Percentiles rank a stretch among this genome's conserved stretches.
phyloP scores from a whole-genome alignment of 768 basidiomycete genomes.

The Calvatia gigantea region DNA sequence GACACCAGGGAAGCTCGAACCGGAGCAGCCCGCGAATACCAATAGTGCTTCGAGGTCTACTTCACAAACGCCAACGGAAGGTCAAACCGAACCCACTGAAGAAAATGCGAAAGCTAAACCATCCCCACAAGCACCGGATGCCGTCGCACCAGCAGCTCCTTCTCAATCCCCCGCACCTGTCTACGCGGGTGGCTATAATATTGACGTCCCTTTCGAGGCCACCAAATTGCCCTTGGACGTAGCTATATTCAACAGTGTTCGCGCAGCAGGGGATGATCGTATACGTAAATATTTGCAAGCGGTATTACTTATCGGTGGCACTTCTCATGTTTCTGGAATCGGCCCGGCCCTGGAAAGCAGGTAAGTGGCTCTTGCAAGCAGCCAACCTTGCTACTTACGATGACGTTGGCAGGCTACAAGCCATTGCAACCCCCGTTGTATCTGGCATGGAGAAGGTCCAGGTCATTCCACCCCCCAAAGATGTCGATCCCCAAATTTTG shows the following conservation, averaged over 20 bases:
- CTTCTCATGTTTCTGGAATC: conserved; percentile 77
- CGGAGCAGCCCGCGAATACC: not conserved
- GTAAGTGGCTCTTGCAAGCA: conserved; percentile 32
- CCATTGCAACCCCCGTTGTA: conserved; percentile 79
- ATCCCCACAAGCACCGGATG: conserved; percentile 12
- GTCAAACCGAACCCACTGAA: conserved; percentile 2
- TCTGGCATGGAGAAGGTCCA: conserved; percentile 84
- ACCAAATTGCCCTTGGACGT: conserved; percentile 90
- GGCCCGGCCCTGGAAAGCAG: conserved; percentile 86
- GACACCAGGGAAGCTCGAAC: conserved; percentile 10
- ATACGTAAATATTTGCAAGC: conserved; percentile 86
- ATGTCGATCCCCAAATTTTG: conserved; percentile 85
- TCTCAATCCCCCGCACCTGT: conserved; percentile 22
- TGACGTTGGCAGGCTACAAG: conserved; percentile 54
- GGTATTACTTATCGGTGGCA: conserved; percentile 85
- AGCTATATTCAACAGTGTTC: conserved; percentile 87
- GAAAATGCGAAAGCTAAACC: conserved; percentile 14
- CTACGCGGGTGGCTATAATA: conserved; percentile 45
- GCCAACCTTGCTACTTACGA: conserved; percentile 1
- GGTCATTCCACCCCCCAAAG: conserved; percentile 92
- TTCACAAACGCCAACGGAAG: conserved; percentile 6
- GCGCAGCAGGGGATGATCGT: conserved; percentile 88
- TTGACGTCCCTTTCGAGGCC: conserved; percentile 83
- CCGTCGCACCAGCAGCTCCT: conserved; percentile 19
- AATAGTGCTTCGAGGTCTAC: conserved; percentile 8